Conservation (phyloP, 1,139 yeast genomes). For the Ogataea hybrid region DNA sequence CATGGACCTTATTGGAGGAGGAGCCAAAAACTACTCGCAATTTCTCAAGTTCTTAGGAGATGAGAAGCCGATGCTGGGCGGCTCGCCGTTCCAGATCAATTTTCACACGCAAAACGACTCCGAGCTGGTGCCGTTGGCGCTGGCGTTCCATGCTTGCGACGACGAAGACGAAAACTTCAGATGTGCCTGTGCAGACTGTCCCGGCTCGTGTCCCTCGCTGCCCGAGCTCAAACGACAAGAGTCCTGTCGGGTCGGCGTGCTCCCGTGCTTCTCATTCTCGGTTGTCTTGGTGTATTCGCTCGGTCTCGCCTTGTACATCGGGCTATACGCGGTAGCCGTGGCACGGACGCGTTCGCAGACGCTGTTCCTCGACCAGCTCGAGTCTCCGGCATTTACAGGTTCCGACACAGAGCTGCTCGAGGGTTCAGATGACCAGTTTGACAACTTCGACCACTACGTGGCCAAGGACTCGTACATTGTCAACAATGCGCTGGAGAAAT, state of each 20-base stretch:
- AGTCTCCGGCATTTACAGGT: conserved; percentile 12
- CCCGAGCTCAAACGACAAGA: conserved; percentile 40
- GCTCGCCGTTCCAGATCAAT: conserved; percentile 93
- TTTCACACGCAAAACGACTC: conserved; percentile 36
- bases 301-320: conserved; percentile 37
- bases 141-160: conserved; percentile 53
- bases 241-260: conserved; percentile 53
- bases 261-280: conserved; percentile 74
- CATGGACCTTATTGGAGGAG: conserved; percentile 97
- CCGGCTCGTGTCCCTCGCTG: conserved; percentile 70
- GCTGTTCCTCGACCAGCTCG: conserved; percentile 15
- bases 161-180: conserved; percentile 53
- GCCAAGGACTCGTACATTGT: conserved; percentile 37
- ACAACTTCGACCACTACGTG: conserved; percentile 17
- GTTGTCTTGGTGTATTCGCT: conserved; percentile 50
- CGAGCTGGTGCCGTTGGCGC: conserved; percentile 29
- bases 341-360: conserved; percentile 18
- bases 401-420: conserved; percentile 10
- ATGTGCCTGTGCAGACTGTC: conserved; percentile 93
- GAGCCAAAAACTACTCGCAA: conserved; percentile 69
- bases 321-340: conserved; percentile 38
- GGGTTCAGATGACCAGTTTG: conserved; percentile 19
- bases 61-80: conserved; percentile 89
- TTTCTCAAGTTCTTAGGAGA: conserved; percentile 90
- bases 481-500: conserved; percentile 42